Evolutionary conservation across 306 rosid genomes (phyloP), one percentile per base, ranked within the genome.

Genomic region (Myrica gale): DNA sequence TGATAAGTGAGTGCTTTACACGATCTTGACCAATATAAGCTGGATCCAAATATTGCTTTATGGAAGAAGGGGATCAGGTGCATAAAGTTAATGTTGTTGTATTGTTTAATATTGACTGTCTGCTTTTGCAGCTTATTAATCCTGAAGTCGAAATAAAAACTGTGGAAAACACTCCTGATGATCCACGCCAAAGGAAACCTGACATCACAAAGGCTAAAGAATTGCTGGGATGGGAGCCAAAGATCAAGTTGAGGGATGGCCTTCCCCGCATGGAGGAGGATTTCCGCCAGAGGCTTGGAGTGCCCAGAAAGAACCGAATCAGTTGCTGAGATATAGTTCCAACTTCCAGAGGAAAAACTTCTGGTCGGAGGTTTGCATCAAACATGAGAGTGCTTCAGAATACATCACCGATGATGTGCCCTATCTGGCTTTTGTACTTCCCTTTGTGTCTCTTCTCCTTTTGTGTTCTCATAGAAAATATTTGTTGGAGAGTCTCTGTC

Each of bases 151-250:
- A 90, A 88, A 88, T 92, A 71, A 87, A 85, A 82, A 84, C 5
- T 45, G 96, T 92, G 75, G 96, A 90, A 44, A 92, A 92, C 83
- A 92, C 97, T 76, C 97, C 97, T 1, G 97, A 92, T 76, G 97
- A 92, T 81, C 96, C 96, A 0, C 71, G 87, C 60, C 97, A 92
- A 85, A 83, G 97, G 76, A 92, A 92, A 75, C 97, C 97, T 0
- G 92, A 87, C 86, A 92, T 90, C 66, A 84, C 96, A 13, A 88
- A 87, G 37, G 93, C 96, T 8, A 87, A 80, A 75, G 90, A 87
- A 75, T 47, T 90, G 81, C 88, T 92, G 77, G 86, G 84, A 5
- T 92, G 97, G 97, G 93, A 87, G 77, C 97, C 97, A 43, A 85
- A 84, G 79, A 60, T 90, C 60, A 76, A 76, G 80, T 82, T 90